phyloP scores from a whole-genome alignment of 257 asterid species.

The Penstemon eatonii region DNA sequence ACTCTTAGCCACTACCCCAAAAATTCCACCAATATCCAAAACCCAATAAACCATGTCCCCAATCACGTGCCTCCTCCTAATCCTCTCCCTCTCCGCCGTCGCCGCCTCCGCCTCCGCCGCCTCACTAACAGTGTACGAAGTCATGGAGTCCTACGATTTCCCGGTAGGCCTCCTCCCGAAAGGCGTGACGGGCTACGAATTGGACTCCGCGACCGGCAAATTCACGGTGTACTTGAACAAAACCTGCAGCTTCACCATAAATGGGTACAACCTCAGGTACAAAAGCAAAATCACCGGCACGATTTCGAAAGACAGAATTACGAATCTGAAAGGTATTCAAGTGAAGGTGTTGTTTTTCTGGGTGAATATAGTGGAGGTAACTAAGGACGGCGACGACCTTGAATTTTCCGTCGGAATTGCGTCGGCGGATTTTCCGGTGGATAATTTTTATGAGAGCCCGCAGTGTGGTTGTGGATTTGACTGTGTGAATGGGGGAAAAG shows the following conservation, averaged over 20 bases:
- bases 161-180: conserved; percentile 76
- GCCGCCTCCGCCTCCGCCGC: not conserved
- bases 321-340: conserved; percentile 57
- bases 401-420: conserved; percentile 69
- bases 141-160: conserved; percentile 52
- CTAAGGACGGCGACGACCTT: conserved; percentile 37
- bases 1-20: no score
- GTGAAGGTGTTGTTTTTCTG: conserved; percentile 65
- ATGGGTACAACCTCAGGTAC: conserved; percentile 61
- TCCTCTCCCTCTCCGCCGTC: not conserved
- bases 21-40: not conserved
- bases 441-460: conserved; percentile 63
- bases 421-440: conserved; percentile 58
- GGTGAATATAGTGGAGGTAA: conserved; percentile 64
- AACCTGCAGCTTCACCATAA: conserved; percentile 58
- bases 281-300: conserved; percentile 59
- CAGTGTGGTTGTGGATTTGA: conserved; percentile 84
- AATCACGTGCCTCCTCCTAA: conserved; percentile 3
- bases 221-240: conserved; percentile 52
- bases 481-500: conserved; percentile 25
- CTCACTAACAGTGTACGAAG: conserved; percentile 47
- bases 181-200: conserved; percentile 66
- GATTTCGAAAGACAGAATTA: conserved; percentile 41
- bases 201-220: conserved; percentile 65
- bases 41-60: not conserved